These are phyloP conservation scores for Salmacisia buchloeana DNA, from an alignment of 1,284 basidiomycete species.

Conservation along the genomic window DNA sequence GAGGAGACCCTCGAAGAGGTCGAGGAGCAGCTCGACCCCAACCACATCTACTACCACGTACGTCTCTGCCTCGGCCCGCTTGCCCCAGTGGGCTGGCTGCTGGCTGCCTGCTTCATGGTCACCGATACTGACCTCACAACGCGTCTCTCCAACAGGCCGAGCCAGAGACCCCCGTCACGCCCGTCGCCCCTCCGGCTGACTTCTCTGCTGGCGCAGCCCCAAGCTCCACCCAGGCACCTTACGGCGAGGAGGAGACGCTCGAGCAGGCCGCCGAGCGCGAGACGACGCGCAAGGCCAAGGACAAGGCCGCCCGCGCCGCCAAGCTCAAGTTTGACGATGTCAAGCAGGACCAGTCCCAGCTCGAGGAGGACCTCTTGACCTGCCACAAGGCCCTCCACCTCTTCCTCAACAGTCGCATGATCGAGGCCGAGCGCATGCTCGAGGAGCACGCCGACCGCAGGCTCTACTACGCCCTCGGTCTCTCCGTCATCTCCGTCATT, in stretches of 20 bases:
- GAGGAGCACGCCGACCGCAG: conserved; percentile 33
- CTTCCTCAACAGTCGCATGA: conserved; percentile 49
- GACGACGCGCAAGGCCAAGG: conserved; percentile 21
- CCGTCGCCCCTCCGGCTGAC: conserved; percentile 2
- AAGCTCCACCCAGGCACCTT: neutral
- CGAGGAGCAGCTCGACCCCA: conserved; percentile 6
- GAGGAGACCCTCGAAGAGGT: conserved; percentile 4
- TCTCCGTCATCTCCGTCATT: conserved; percentile 46
- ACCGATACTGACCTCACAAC: neutral
- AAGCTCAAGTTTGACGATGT: conserved; percentile 40
- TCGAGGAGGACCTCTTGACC: conserved; percentile 33
- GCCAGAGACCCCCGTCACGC: neutral
- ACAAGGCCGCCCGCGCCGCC: conserved; percentile 39
- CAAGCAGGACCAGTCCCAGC: conserved; percentile 21
- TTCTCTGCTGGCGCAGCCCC: neutral
- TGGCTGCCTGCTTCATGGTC: neutral
- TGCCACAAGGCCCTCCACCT: conserved; percentile 40
- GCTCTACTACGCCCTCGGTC: conserved; percentile 47
- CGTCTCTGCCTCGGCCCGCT: neutral
- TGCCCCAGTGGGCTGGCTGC: no score
- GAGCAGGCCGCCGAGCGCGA: neutral
- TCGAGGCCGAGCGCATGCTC: conserved; percentile 45
- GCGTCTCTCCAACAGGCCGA: neutral
- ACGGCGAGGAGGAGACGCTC: neutral
- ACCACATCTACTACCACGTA: conserved; percentile 10